A percentile compares a stretch with the other conserved stretches of the same genome.
Evolutionary conservation across 140 eudicot genomes (phyloP).

Genomic region (Flaveria floridana): DNA sequence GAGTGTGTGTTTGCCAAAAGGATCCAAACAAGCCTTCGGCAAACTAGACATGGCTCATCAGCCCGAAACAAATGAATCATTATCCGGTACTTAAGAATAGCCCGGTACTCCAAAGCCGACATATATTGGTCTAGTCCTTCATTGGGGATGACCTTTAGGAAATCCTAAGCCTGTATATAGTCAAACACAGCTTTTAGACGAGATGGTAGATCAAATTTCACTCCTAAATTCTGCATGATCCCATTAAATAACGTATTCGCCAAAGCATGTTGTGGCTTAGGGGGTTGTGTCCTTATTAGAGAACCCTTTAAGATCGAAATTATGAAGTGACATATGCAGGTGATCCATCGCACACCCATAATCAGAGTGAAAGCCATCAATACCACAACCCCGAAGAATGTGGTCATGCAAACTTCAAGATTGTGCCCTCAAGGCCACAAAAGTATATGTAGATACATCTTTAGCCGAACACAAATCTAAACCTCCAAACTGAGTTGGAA

Average conservation of each 20-base stretch:
- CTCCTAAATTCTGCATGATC: too few species aligned
- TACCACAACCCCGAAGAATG: not conserved
- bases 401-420: not conserved
- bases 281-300: not conserved
- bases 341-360: not conserved
- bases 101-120: not conserved
- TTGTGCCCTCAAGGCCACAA: too few species aligned
- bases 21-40: not conserved
- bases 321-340: not conserved
- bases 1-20: not conserved
- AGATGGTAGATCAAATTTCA: not conserved
- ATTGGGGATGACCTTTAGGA: too few species aligned
- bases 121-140: not conserved
- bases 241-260: too few species aligned
- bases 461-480: too few species aligned
- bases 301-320: not conserved
- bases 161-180: not conserved
- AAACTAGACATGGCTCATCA: not conserved
- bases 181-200: not conserved
- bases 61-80: not conserved
- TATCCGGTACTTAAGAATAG: too few species aligned
- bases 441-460: too few species aligned
- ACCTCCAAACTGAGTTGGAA: too few species aligned
- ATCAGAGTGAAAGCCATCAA: not conserved
- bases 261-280: not conserved